phyloP scores from a whole-genome alignment of 805 yeast genomes.

The Kregervanrija fluxuum region DNA sequence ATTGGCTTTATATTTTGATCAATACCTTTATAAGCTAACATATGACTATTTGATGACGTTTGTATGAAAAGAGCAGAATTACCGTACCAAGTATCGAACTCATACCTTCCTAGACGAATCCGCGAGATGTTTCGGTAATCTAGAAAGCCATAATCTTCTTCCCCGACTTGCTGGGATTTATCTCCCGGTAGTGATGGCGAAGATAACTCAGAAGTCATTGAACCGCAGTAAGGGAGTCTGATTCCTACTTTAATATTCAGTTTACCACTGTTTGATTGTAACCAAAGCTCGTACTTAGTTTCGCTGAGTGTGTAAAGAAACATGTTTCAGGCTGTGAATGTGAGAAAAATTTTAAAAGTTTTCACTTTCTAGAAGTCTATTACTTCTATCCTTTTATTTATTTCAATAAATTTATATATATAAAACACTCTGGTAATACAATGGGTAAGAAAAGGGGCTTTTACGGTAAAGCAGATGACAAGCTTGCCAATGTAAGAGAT shows the following conservation, averaged over 20 bases:
- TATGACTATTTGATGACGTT: slow-evolving; percentile 11
- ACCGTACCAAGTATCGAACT: slow-evolving; percentile 83
- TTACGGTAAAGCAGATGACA: slow-evolving; percentile 8
- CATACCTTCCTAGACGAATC: slow-evolving; percentile 61
- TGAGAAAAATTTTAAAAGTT: too few species aligned
- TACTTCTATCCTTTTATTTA: too few species aligned
- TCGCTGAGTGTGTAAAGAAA: too few species aligned
- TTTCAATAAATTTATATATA: too few species aligned
- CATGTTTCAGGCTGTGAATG: too few species aligned
- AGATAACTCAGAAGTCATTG: too few species aligned
- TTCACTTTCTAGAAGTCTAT: too few species aligned
- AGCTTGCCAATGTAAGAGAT: not conserved
- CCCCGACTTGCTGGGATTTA: slow-evolving; percentile 18
- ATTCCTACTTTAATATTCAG: too few species aligned
- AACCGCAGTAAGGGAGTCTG: too few species aligned
- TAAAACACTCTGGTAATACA: not conserved
- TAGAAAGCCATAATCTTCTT: slow-evolving; percentile 53
- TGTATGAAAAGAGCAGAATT: slow-evolving; percentile 65
- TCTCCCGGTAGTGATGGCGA: too few species aligned
- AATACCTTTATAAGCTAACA: slow-evolving; percentile 36
- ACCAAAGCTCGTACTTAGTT: too few species aligned
- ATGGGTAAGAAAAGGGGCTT: slow-evolving; percentile 6
- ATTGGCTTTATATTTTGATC: slow-evolving; percentile 18
- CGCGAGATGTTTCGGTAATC: slow-evolving; percentile 54
- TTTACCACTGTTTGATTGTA: slow-evolving; percentile 9